Base-by-base conservation (phyloP, 371 early-diverging fungal species). In the Mucor piriformis region DNA sequence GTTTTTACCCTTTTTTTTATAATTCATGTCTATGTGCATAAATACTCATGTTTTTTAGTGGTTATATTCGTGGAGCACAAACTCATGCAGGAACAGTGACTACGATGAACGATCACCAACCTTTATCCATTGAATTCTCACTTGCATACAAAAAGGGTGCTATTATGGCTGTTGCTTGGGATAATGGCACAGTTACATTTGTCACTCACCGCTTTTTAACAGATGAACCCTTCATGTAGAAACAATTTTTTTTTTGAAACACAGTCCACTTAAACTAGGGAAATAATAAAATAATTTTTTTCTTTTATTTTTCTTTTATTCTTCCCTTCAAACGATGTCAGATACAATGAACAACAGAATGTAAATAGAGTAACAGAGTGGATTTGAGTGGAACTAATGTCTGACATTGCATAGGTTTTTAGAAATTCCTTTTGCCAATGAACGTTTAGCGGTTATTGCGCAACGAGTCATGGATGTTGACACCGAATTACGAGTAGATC, bases 401-500 rank as follows among this genome's bases (percentile, higher is more conserved):
- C n/a, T n/a, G n/a, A n/a, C n/a, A n/a, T n/a, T n/a, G n/a, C n/a
- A n/a, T n/a, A 80, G 81, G 27, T 57, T 71, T 13, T 35, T 81
- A 44, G 76, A 73, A 21, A 72, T 81, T 18, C 81, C 81, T 38
- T 81, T 81, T 57, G 55, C 76, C 16, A 72, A 58, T 18, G 67
- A 64, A 25, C 61, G 73, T 3, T 57, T 81, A 24, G 81, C 81
- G 2, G 63, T 50, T 6, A 68, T 81, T 35, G 81, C 81, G 10
- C 59, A 63, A 58, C 74, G 59, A 20, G 76, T 71, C 0, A 59
- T 81, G 37, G 66, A 60, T 47, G 81, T 81, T 0, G 81, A 81
- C 61, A 73, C 77, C 47, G 81, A 81, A 59, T 55, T 81, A 11
- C 77, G 74, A 38, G 64, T 64, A 18, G 72, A 73, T 54, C 81